Percentiles rank a stretch among this genome's conserved stretches.
Evolutionary conservation across 306 rosid genomes (phyloP).

Genomic region (Nissolia schottii): DNA sequence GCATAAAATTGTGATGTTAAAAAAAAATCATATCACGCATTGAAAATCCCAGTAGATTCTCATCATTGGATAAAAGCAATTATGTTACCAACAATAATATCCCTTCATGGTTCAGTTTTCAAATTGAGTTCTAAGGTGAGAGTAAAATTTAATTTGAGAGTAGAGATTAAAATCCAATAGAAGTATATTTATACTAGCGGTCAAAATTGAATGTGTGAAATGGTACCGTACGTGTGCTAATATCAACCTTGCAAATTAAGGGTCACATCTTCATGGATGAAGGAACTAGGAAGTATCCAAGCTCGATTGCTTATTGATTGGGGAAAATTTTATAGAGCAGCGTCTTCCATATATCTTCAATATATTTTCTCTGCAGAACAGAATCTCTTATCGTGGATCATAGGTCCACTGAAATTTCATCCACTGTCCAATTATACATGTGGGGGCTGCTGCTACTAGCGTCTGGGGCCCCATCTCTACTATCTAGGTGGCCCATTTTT

Average conservation of each 20-base stretch:
- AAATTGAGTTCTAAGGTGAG: no score
- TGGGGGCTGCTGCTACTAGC: background rate
- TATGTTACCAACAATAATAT: background rate
- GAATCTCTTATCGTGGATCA: background rate
- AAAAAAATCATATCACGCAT: no score
- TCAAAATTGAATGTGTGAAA: background rate
- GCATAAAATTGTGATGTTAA: no score
- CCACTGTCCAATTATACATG: slow-evolving; percentile 17
- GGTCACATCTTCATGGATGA: background rate
- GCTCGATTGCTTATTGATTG: background rate
- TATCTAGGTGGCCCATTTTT: background rate
- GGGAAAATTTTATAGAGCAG: slow-evolving; percentile 6
- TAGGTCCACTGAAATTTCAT: background rate
- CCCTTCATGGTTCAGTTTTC: no score
- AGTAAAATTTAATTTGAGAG: background rate
- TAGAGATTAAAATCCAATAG: no score
- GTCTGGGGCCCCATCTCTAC: background rate
- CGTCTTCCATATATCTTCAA: background rate
- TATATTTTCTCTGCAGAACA: background rate
- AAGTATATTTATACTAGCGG: background rate
- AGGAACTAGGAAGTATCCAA: no score
- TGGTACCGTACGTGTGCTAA: slow-evolving; percentile 6
- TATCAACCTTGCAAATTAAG: slow-evolving; percentile 6
- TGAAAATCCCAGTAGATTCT: no score
- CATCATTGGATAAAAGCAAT: no score